phyloP scores from a whole-genome alignment of 768 basidiomycete species.

The Pisolithus tinctorius region DNA sequence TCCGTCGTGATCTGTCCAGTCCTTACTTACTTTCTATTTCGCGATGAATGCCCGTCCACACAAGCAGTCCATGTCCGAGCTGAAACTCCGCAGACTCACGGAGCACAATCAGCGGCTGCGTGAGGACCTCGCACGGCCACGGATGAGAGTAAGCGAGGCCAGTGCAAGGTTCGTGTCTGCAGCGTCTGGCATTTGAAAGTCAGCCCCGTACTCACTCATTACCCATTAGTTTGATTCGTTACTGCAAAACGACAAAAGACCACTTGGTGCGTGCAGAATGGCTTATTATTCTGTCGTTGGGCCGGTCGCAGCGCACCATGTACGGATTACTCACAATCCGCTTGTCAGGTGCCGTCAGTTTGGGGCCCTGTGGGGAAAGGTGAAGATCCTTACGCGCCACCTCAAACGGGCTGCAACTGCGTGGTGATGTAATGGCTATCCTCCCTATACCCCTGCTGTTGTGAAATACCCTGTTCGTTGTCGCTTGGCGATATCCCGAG shows the following conservation, averaged over 20 bases:
- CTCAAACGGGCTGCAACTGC: slow-evolving; percentile 66
- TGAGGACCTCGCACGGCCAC: slow-evolving; percentile 85
- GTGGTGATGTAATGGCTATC: slow-evolving; percentile 54
- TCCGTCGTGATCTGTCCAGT: neutral
- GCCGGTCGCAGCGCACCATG: neutral
- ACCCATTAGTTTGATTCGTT: slow-evolving; percentile 71
- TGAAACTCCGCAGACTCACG: slow-evolving; percentile 87
- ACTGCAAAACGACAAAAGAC: slow-evolving; percentile 91
- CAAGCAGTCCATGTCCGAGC: slow-evolving; percentile 96
- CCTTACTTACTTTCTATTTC: slow-evolving; percentile 4
- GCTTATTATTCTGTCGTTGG: neutral
- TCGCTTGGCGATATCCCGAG: neutral
- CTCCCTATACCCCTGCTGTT: slow-evolving; percentile 26
- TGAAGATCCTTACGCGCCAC: slow-evolving; percentile 91
- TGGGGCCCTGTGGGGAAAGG: slow-evolving; percentile 89
- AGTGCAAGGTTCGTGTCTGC: slow-evolving; percentile 60
- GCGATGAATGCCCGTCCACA: slow-evolving; percentile 70
- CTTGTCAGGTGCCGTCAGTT: slow-evolving; percentile 73
- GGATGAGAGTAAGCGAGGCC: slow-evolving; percentile 89
- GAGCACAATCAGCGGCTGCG: slow-evolving; percentile 90
- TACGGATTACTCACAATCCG: slow-evolving; percentile 2
- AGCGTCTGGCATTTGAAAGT: neutral
- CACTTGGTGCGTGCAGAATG: slow-evolving; percentile 55
- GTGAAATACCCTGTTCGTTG: slow-evolving; percentile 24
- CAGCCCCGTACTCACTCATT: neutral